phyloP scores from a whole-genome alignment of 148 eudicot genomes.

The Cornus controversa region DNA sequence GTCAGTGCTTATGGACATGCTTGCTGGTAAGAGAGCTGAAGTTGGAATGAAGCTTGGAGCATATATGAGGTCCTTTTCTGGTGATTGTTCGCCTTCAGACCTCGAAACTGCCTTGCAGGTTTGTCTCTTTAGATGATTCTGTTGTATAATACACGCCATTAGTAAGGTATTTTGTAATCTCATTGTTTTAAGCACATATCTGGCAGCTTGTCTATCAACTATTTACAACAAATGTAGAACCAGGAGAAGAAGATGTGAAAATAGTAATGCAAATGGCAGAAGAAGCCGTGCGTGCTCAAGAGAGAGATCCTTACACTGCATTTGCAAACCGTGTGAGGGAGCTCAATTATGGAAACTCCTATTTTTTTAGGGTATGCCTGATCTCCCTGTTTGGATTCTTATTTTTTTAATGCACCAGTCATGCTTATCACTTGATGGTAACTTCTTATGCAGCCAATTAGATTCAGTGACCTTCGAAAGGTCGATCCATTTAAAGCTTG shows the following conservation, averaged over 20 bases:
- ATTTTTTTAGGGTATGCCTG: slow-evolving; percentile 66
- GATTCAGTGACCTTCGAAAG: slow-evolving; percentile 51
- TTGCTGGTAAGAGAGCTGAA: slow-evolving; percentile 97
- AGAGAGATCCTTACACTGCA: slow-evolving; percentile 90
- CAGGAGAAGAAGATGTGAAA: slow-evolving; percentile 79
- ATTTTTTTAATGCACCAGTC: not conserved
- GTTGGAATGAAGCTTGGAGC: slow-evolving; percentile 84
- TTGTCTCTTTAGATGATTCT: slow-evolving; percentile 14
- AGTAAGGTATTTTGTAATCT: too few relatives aligned
- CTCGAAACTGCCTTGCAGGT: slow-evolving; percentile 93
- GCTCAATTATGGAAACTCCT: slow-evolving; percentile 86
- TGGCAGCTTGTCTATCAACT: slow-evolving; percentile 86
- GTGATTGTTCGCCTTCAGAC: slow-evolving; percentile 93
- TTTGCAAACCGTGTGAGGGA: slow-evolving; percentile 87
- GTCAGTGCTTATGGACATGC: slow-evolving; percentile 77
- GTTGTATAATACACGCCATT: not conserved
- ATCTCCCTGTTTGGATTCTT: not conserved
- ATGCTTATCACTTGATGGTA: slow-evolving; percentile 3
- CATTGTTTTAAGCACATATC: not conserved
- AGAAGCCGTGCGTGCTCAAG: slow-evolving; percentile 88
- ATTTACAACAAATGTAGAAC: slow-evolving; percentile 67
- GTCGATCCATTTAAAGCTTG: slow-evolving; percentile 82
- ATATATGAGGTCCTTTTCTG: slow-evolving; percentile 82
- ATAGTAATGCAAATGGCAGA: slow-evolving; percentile 95
- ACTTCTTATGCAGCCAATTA: slow-evolving; percentile 62